Base-by-base conservation (phyloP, 2,329 filamentous ascomycete species). In the Aspergillus neoniger region DNA sequence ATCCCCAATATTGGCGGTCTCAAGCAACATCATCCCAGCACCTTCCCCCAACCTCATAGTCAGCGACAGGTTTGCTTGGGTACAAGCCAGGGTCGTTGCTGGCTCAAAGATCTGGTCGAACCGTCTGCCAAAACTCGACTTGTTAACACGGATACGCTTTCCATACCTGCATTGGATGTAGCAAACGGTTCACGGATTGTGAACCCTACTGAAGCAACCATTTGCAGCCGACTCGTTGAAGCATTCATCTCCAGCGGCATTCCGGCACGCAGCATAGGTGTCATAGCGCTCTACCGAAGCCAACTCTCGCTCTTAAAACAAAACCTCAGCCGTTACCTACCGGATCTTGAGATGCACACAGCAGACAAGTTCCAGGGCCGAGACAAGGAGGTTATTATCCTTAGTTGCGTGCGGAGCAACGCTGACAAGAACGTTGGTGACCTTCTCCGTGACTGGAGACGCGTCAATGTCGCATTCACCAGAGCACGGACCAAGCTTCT, bases 311-410 rank as follows among this genome's bases (percentile, higher is more conserved):
- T 96, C 2, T 83, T 99, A 1, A 91, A 91, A 65, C 86, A 93
- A 62, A 83, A 83, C 10, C 85, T 96, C 36, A 85, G 86, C 32
- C 80, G 79, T 44, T 77, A 82, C 67, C 78, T 82, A 0, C 78
- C 81, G 0, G 85, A 85, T 2, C 87, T 99, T 1, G 95, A 99
- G 77, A 92, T 98, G 84, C 92, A 99, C 76, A 98, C 95, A 0
- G 93, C 95, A 3, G 95, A 99, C 77, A 92, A 94, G 48, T 99
- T 96, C 76, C 95, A 99, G 74, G 95, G 95, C 6, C 86, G 95
- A 9, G 95, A 99, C 77, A 99, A 99, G 74, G 92, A 96, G 71
- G 88, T 96, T 2, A 86, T 98, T 0, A 86, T 99, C 14, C 84
- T 99, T 8, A 91, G 87, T 58, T 88, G 96, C 30, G 95, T 98